A percentile compares a stretch with the other conserved stretches of the same genome.
Evolutionary conservation across 441 rosid genomes (phyloP).

Genomic region (Brassica balearica): DNA sequence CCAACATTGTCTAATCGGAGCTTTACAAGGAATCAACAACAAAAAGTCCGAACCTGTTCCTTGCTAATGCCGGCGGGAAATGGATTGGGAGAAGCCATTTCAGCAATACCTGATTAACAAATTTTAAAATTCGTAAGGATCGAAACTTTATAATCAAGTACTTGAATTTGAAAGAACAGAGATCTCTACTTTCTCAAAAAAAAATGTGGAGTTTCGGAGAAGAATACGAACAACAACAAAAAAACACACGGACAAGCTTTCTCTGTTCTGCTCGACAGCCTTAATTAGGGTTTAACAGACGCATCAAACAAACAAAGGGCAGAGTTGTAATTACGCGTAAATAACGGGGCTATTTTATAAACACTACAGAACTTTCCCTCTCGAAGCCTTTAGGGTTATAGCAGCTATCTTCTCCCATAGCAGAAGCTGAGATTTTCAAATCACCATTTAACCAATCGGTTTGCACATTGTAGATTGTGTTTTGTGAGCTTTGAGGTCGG

Average conservation of each 20-base stretch:
- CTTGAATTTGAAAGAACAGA: slow-evolving; percentile 2
- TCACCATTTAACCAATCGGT: too few species aligned
- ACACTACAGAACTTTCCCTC: not conserved
- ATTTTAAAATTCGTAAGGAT: slow-evolving; percentile 10
- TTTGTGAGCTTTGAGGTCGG: too few species aligned
- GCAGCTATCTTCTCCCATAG: too few species aligned
- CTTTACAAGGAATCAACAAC: too few species aligned
- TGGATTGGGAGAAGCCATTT: slow-evolving; percentile 43
- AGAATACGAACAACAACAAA: not conserved
- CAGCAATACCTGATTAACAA: slow-evolving; percentile 19
- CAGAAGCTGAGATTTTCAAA: too few species aligned
- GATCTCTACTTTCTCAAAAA: slow-evolving; percentile 31
- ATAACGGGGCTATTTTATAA: not conserved
- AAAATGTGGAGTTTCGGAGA: not conserved
- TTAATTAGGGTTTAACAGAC: slow-evolving; percentile 38
- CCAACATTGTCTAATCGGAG: too few species aligned
- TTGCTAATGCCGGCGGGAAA: slow-evolving; percentile 41
- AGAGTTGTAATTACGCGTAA: slow-evolving; percentile 16
- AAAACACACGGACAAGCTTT: not conserved
- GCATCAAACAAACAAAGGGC: not conserved
- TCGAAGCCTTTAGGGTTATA: too few species aligned
- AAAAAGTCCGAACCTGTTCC: slow-evolving; percentile 39
- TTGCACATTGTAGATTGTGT: too few species aligned
- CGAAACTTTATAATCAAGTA: slow-evolving; percentile 14
- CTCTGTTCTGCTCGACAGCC: slow-evolving; percentile 5